Evolutionary conservation across 345 rosid species (phyloP).

Genomic region (Gossypium stocksii): DNA sequence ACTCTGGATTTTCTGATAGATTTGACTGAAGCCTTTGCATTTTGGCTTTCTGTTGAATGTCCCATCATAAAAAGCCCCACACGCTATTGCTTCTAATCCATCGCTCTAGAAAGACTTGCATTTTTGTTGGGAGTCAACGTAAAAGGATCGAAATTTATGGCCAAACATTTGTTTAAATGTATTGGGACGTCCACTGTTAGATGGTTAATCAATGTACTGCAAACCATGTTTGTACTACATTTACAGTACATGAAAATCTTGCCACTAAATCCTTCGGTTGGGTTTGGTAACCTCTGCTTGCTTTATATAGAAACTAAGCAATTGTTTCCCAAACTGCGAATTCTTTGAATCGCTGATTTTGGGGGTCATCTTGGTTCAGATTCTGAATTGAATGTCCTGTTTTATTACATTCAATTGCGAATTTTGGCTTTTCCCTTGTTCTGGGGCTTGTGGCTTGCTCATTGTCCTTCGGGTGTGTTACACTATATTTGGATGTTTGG

Average conservation of each 20-base stretch:
- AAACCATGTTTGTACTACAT: constrained; percentile 25
- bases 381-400: neutral
- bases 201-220: constrained; percentile 26
- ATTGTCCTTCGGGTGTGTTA: neutral
- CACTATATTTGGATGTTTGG: neutral
- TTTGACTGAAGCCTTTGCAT: neutral
- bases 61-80: neutral
- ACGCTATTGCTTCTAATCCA: neutral
- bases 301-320: neutral
- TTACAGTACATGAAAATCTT: constrained; percentile 27
- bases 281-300: constrained; percentile 4
- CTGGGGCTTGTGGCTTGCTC: neutral
- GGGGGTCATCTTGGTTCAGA: neutral
- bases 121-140: constrained; percentile 3
- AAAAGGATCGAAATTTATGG: constrained; percentile 7
- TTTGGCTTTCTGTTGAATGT: neutral
- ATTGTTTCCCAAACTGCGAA: neutral
- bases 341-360: neutral
- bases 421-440: neutral
- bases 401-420: constrained; percentile 3
- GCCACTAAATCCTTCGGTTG: neutral
- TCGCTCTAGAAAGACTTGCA: neutral
- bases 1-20: neutral
- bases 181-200: neutral
- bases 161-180: constrained; percentile 12